These are phyloP conservation scores for Gaertneriomyces sp. DNA, from an alignment of 192 early-diverging fungal species.

Conservation along the genomic window DNA sequence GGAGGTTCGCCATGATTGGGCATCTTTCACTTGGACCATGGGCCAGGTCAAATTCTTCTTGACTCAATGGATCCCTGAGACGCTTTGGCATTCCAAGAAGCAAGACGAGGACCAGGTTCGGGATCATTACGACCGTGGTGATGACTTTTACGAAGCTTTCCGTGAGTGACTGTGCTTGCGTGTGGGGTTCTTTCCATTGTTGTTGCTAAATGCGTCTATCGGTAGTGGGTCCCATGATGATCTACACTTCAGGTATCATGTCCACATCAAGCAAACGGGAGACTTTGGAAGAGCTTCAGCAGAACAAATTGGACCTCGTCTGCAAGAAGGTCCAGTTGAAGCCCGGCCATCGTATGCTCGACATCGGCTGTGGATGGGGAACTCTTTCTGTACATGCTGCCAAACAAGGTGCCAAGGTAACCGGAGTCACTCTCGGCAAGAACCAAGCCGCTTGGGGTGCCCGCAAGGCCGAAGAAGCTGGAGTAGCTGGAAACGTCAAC, in stretches of 20 bases:
- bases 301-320: slow-evolving; percentile 92
- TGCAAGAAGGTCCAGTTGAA: slow-evolving; percentile 81
- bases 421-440: slow-evolving; percentile 87
- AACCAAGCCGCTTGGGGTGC: slow-evolving; percentile 92
- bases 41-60: slow-evolving; percentile 89
- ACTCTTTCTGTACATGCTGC: slow-evolving; percentile 85
- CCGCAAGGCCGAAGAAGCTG: slow-evolving; percentile 74
- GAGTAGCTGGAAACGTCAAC: slow-evolving; percentile 71
- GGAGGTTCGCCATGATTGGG: slow-evolving; percentile 94
- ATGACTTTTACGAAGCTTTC: slow-evolving; percentile 96
- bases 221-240: slow-evolving; percentile 83
- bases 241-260: slow-evolving; percentile 95
- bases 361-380: slow-evolving; percentile 99
- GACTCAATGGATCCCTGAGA: slow-evolving; percentile 94
- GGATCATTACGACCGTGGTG: slow-evolving; percentile 97
- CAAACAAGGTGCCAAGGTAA: slow-evolving; percentile 84
- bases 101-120: slow-evolving; percentile 98
- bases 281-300: slow-evolving; percentile 89
- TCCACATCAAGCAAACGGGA: slow-evolving; percentile 69
- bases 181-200: not conserved
- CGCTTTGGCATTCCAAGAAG: slow-evolving; percentile 93
- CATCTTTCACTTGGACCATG: slow-evolving; percentile 79
- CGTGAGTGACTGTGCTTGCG: slow-evolving; percentile 32
- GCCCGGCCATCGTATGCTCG: slow-evolving; percentile 83
- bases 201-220: slow-evolving; percentile 7